These are phyloP conservation scores for Grosmannia clavigera DNA, from an alignment of 2,329 filamentous ascomycete genomes.

Conservation along the genomic window DNA sequence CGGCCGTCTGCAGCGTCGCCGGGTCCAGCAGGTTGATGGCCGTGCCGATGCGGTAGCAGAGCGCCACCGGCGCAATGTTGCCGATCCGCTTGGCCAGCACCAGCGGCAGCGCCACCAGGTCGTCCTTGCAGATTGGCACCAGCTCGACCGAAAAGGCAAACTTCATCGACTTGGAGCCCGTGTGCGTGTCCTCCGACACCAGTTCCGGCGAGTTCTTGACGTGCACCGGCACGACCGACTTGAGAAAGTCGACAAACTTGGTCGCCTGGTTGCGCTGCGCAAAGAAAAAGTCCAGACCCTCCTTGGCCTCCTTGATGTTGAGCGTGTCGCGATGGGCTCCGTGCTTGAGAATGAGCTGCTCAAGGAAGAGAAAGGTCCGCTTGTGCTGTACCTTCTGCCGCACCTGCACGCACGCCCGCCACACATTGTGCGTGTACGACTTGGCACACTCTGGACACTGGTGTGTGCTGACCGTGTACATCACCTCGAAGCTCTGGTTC, in stretches of 20 bases:
- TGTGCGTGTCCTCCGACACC: conserved; percentile 88
- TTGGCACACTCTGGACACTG: conserved; percentile 94
- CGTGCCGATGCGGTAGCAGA: conserved; percentile 84
- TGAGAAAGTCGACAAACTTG: conserved; percentile 64
- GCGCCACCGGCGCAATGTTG: conserved; percentile 74
- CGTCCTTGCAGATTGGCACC: conserved; percentile 93
- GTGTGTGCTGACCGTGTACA: conserved; percentile 80
- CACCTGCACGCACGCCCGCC: conserved; percentile 87
- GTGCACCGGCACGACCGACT: conserved; percentile 59
- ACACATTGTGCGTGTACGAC: conserved; percentile 70
- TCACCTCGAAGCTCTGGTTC: conserved; percentile 91
- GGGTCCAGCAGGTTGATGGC: conserved; percentile 83
- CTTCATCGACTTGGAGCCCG: conserved; percentile 83
- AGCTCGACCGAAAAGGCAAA: conserved; percentile 84
- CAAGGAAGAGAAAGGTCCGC: conserved; percentile 52
- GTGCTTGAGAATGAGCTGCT: conserved; percentile 94
- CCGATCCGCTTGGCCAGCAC: conserved; percentile 77
- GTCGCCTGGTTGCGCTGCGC: conserved; percentile 81
- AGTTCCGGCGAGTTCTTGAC: conserved; percentile 43
- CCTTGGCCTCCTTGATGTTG: conserved; percentile 95
- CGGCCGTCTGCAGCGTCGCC: conserved; percentile 78
- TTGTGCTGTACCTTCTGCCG: conserved; percentile 96
- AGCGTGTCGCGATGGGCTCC: conserved; percentile 77
- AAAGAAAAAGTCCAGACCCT: conserved; percentile 95
- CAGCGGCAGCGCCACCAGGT: conserved; percentile 84